Evolutionary conservation across 139 green algal species (phyloP), one percentile per base, ranked within the genome.

Genomic region (Choricystis sp.): DNA sequence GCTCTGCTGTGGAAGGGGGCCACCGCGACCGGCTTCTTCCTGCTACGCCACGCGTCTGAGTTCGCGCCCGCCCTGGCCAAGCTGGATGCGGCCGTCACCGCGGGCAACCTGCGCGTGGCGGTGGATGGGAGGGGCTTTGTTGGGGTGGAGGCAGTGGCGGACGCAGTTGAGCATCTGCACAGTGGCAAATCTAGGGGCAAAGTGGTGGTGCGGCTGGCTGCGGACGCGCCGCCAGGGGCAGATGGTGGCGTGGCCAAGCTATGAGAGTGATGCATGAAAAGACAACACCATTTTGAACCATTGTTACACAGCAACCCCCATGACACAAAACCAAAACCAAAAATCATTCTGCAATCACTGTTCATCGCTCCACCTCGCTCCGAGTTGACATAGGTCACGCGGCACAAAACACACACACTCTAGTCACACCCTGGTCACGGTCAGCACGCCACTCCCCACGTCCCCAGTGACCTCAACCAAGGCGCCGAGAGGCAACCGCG

Each of bases 1-100:
- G 82, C 81, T 75, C 79, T 95, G 72, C 81, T 95, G 31, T 81
- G 69, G 72, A 89, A 86, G 64, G 82, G 68, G 26, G 82, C 83
- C 5, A 69, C 70, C 0, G 67, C 87, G 26, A 59, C 66, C 1
- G 86, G 86, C 2, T 94, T 94, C 77, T 92, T 94, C 75, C 77
- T 94, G 60, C 70, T 85, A 56, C 66, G 75, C 27, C 80, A 88
- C 59, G 68, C 72, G 0, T 23, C 27, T 4, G 57, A 70, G 5
- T 84, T 81, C 61, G 52, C 40, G 3, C 22, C 64, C 25, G 76
- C 84, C 70, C 69, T 90, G 19, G 25, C 60, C 0, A 56, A 64
- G 20, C 75, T 90, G 62, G 49, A 66, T 1, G 30, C 9, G 19
- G 24, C 73, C 21, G 31, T 74, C 65, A 52, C 63, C 19, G 31